Base-by-base conservation (phyloP, 78 protist species). In the Cavenderia fasciculata region DNA sequence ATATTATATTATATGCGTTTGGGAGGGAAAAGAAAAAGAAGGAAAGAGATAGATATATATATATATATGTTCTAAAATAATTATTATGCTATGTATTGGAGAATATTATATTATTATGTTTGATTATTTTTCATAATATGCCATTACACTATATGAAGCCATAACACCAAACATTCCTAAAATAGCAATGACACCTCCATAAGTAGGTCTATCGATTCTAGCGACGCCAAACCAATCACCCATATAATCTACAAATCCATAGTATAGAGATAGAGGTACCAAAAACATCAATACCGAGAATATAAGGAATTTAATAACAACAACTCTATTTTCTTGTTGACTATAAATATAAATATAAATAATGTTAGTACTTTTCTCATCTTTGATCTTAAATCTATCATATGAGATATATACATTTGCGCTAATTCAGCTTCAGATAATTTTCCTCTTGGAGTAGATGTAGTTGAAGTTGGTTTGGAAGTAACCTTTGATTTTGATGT, bases 131-230 rank as follows among this genome's bases (percentile, higher is more conserved):
- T 82, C 90, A 82, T 33, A 68, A 54, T 40, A 68, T 40, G 90
- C 90, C 90, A 82, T 82, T 1, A 82, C 44, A 21, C 44, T 40
- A 29, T 79, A 79, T 4, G 88, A n/a, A 5, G 57, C 88, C 75
- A 79, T 66, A 43, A 79, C 90, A 27, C 14, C 21, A 27, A 43
- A 21, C 27, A 68, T 66, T 43, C 78, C 69, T 56, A 31, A 2
- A 1, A 82, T 5, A 5, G 90, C 72, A 10, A 57, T 34, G 4
- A 82, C 57, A 68, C 90, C 90, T 31, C 70, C 78, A 68, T 82
- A 82, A 18, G 69, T 43, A 36, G 73, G 51, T 68, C 90, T 82
- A 3, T 82, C 90, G 12, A 11, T 27, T 57, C 90, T 47, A 44
- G 43, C 57, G 8, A 82, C 43, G 8, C 66, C 78, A 14, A 68